These are phyloP conservation scores for Aspergillus viridinutans DNA, from an alignment of 2,329 filamentous ascomycete species.

Conservation along the genomic window DNA sequence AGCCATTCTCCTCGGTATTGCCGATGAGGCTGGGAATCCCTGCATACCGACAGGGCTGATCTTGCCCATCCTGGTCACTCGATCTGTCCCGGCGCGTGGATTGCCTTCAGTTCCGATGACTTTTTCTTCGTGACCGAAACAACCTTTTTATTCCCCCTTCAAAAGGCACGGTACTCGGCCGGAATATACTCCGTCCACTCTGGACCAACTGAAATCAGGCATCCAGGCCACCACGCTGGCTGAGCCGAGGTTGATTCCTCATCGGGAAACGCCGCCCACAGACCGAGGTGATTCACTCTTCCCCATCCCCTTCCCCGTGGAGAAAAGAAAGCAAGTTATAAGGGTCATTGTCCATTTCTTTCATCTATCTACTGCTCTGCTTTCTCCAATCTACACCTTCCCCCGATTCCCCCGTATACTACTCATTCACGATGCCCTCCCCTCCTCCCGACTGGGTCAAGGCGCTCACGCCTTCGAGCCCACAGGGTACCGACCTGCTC, in stretches of 20 bases:
- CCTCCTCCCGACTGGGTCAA: constrained; percentile 62
- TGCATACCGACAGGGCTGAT: background rate
- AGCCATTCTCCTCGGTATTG: background rate
- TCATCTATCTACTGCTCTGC: constrained; percentile 9
- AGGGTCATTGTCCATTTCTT: background rate
- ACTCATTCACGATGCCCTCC: constrained; percentile 29
- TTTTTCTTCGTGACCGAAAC: background rate
- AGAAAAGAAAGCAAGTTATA: background rate
- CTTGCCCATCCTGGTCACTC: background rate
- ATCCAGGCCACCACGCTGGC: background rate
- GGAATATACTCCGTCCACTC: background rate
- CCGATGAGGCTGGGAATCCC: background rate
- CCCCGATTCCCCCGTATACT: background rate
- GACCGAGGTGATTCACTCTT: background rate
- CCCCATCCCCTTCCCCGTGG: background rate
- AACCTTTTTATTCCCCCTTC: background rate
- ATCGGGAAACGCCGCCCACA: background rate
- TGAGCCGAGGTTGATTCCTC: background rate
- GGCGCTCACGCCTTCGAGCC: constrained; percentile 60
- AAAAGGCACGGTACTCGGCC: background rate
- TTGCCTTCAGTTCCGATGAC: background rate
- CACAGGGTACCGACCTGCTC: constrained; percentile 66
- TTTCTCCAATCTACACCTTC: background rate
- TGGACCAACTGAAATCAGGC: background rate
- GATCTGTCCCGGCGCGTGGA: background rate